phyloP scores from a whole-genome alignment of 2,329 filamentous ascomycete genomes.

The Cyphellophora attinorum region DNA sequence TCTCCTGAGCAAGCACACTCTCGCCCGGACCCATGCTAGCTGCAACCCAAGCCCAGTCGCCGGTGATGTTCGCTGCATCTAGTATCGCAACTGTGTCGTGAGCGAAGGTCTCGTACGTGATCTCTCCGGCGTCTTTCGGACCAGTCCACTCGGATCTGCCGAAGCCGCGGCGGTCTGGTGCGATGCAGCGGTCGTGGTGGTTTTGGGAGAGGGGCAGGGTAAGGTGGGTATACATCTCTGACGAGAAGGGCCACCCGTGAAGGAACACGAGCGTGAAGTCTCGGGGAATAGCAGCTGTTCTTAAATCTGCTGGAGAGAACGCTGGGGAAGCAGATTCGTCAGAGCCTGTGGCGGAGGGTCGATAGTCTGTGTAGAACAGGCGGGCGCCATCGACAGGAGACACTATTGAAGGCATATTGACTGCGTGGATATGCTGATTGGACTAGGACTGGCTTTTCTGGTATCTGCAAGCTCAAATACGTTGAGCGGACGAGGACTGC shows the following conservation, averaged over 20 bases:
- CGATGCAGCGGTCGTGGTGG: slow-evolving; percentile 22
- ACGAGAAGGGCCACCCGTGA: slow-evolving; percentile 24
- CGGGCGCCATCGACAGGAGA: slow-evolving; percentile 12
- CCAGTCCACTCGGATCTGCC: slow-evolving; percentile 23
- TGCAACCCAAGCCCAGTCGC: slow-evolving; percentile 20
- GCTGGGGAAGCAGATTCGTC: neutral
- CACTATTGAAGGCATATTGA: slow-evolving; percentile 15
- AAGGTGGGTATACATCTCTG: slow-evolving; percentile 21
- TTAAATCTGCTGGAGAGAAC: neutral
- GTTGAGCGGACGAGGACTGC: too few relatives aligned
- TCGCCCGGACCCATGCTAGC: slow-evolving; percentile 24
- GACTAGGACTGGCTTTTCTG: too few relatives aligned
- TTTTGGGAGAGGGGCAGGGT: slow-evolving; percentile 20
- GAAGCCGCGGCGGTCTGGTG: slow-evolving; percentile 22
- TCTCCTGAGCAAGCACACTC: slow-evolving; percentile 19
- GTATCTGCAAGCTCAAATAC: too few relatives aligned
- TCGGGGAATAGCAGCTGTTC: slow-evolving; percentile 1
- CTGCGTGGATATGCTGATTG: too few relatives aligned
- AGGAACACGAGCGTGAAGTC: slow-evolving; percentile 20
- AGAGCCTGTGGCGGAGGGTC: slow-evolving; percentile 9
- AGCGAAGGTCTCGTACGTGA: slow-evolving; percentile 23
- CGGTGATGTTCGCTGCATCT: slow-evolving; percentile 12
- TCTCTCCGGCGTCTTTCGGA: slow-evolving; percentile 7
- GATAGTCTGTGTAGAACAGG: slow-evolving; percentile 16
- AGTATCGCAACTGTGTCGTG: slow-evolving; percentile 19